Percentiles rank a stretch among this genome's conserved stretches.
These are phyloP conservation scores for Agroathelia rolfsii DNA, from an alignment of 1,284 basidiomycete genomes.

Conservation along the genomic window DNA sequence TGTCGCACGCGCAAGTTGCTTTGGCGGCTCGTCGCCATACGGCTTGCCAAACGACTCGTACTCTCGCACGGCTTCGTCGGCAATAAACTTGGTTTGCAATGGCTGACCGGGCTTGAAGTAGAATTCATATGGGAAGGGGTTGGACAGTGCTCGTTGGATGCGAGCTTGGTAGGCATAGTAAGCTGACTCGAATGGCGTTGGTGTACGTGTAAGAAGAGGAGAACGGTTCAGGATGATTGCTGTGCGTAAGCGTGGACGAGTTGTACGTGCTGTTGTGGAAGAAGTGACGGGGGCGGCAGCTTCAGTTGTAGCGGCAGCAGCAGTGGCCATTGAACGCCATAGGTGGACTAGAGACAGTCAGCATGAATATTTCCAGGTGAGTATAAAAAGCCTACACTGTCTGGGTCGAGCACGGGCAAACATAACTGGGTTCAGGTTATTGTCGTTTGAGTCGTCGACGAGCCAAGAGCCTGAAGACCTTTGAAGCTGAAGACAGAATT, in stretches of 20 bases:
- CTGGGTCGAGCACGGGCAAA: no score
- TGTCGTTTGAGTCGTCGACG: no score
- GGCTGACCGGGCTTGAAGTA: constrained; percentile 94
- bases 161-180: constrained; percentile 84
- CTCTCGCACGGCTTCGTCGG: constrained; percentile 66
- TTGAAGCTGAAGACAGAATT: no score
- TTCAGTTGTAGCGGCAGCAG: no score
- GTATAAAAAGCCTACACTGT: no score
- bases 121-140: constrained; percentile 84
- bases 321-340: no score
- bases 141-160: constrained; percentile 77
- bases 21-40: constrained; percentile 32
- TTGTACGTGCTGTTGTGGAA: no score
- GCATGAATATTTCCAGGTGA: no score
- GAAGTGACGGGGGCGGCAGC: no score
- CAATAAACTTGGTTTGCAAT: constrained; percentile 72
- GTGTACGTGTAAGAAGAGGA: constrained; percentile 73
- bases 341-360: no score
- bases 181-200: constrained; percentile 70
- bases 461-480: no score
- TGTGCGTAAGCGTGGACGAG: constrained; percentile 28
- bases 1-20: constrained; percentile 21
- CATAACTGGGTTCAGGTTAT: no score
- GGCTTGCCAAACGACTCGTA: constrained; percentile 57
- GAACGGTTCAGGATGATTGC: constrained; percentile 77